Base-by-base conservation (phyloP, 106 monocot genomes). In the Apostasia ramifera region DNA sequence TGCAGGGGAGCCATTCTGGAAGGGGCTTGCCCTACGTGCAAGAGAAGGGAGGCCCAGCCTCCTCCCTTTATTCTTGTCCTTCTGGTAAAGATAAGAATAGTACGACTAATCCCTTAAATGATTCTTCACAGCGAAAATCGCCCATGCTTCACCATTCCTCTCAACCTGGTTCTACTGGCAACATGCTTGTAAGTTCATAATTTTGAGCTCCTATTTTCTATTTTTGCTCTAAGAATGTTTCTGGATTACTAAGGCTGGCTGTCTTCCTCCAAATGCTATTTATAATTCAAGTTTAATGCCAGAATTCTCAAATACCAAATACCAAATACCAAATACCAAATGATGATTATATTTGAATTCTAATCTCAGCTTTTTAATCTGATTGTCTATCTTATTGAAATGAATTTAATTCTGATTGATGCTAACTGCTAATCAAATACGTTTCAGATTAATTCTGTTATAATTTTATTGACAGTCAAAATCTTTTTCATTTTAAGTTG, bases 121-220 rank as follows among this genome's bases (percentile, higher is more conserved):
- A 87, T 43, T 41, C 79, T 44, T 75, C 73, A 8, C 86, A 89
- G 71, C 73, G 80, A 45, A 88, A 98, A 68, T 85, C 76, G 58
- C 73, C 71, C 40, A 59, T 74, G 12, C 70, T 87, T 26, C 84
- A 79, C 55, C 83, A 86, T 63, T 40, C 71, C 13, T 71, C 83
- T 0, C 89, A 82, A 47, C 55, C 87, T 13, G 79, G 74, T 47
- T 76, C 92, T 4, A 53, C 83, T 2, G 47, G 50, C 6, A 88
- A 72, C 61, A 88, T 91, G 72, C 63, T 87, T 66, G 97, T 98
- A 85, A 63, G 91, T 46, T 55, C 38, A 46, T 26, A 53, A 8
- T 47, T 14, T 7, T 59, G 15, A 63, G 10, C 12, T 39, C 55
- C 47, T 3, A 44, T 6, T 48, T 37, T 37, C 48, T 1, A 7